Percentiles rank a stretch among this genome's conserved stretches.
These are phyloP conservation scores for Chenopodium suecicum DNA, from an alignment of 148 eudicot species.

Conservation along the genomic window DNA sequence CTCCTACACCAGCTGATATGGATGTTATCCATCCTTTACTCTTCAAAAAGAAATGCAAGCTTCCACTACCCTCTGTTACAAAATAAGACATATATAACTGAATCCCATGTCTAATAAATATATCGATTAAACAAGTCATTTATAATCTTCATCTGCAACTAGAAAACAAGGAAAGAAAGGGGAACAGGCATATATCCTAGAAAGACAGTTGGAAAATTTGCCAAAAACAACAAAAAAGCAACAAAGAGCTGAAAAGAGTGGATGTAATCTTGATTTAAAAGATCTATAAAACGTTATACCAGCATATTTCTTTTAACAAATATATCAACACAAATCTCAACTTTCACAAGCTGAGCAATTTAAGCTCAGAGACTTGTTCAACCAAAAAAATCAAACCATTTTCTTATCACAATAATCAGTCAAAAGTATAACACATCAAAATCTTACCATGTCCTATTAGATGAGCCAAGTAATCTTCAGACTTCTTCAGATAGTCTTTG, in stretches of 20 bases:
- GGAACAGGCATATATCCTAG: background rate
- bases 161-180: background rate
- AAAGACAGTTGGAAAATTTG: background rate
- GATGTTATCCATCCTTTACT: constrained; percentile 91
- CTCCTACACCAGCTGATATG: constrained; percentile 95
- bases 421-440: constrained; percentile 1
- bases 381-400: background rate
- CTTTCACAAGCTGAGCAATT: background rate
- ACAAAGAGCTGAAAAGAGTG: background rate
- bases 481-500: constrained; percentile 75
- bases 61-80: constrained; percentile 89
- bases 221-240: background rate
- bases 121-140: background rate
- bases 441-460: constrained; percentile 93
- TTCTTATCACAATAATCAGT: background rate
- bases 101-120: background rate
- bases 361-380: background rate
- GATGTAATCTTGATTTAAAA: background rate
- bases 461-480: constrained; percentile 94
- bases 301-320: background rate
- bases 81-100: constrained; percentile 15
- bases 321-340: background rate
- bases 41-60: constrained; percentile 81
- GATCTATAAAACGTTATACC: background rate
- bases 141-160: background rate